These are phyloP conservation scores for Trichosporon sp. DNA, from an alignment of 1,284 basidiomycete species.

Conservation along the genomic window DNA sequence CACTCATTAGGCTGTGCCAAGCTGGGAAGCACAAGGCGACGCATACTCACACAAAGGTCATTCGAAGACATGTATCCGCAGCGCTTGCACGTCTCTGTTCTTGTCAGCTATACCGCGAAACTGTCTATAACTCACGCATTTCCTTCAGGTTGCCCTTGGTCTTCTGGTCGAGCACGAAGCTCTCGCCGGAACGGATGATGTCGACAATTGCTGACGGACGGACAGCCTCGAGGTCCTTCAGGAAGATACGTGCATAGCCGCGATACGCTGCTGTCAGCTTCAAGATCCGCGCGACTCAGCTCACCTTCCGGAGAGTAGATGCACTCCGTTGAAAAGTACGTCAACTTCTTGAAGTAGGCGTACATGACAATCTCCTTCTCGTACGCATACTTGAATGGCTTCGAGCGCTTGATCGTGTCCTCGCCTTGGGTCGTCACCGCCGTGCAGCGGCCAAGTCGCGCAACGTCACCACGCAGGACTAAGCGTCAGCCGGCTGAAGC, in stretches of 20 bases:
- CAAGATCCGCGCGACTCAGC: neutral
- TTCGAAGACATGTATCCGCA: slow-evolving; percentile 94
- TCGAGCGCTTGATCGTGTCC: slow-evolving; percentile 90
- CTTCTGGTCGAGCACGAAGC: slow-evolving; percentile 71
- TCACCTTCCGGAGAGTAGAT: slow-evolving; percentile 86
- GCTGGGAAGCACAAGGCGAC: neutral
- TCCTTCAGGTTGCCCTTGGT: slow-evolving; percentile 68
- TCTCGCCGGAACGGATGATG: slow-evolving; percentile 93
- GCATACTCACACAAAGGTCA: slow-evolving; percentile 59
- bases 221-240: slow-evolving; percentile 92
- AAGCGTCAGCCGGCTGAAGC: neutral
- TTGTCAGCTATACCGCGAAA: slow-evolving; percentile 7
- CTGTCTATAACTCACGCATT: slow-evolving; percentile 58
- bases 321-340: slow-evolving; percentile 99
- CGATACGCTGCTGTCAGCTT: slow-evolving; percentile 64
- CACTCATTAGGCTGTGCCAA: no score
- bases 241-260: slow-evolving; percentile 86
- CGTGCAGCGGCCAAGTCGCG: slow-evolving; percentile 87
- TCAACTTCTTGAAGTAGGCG: slow-evolving; percentile 95
- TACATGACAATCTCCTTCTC: slow-evolving; percentile 99
- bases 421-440: slow-evolving; percentile 88
- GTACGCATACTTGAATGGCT: slow-evolving; percentile 98
- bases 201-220: slow-evolving; percentile 93
- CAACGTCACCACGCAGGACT: slow-evolving; percentile 98
- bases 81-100: slow-evolving; percentile 71